A percentile compares a stretch with the other conserved stretches of the same genome.
phyloP scores from a whole-genome alignment of 768 basidiomycete genomes.

The Hygrophorus russula region DNA sequence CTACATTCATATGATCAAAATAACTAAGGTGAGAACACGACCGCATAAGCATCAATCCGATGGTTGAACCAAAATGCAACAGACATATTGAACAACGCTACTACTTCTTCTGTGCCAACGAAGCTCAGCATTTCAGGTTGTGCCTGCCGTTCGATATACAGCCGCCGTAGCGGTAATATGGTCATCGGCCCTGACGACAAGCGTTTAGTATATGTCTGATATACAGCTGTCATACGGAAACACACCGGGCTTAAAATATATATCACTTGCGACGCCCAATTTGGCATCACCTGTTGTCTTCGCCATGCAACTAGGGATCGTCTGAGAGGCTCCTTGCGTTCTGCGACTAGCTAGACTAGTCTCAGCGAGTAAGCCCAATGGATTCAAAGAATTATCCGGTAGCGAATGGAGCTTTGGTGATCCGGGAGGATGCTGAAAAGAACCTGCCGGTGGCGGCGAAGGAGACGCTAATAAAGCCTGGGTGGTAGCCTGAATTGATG shows the following conservation, averaged over 20 bases:
- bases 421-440: slow-evolving; percentile 25
- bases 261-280: slow-evolving; percentile 73
- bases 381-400: slow-evolving; percentile 88
- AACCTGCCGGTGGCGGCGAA: slow-evolving; percentile 27
- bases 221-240: slow-evolving; percentile 3
- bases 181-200: slow-evolving; percentile 68
- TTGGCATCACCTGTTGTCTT: slow-evolving; percentile 25
- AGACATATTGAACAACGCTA: slow-evolving; percentile 84
- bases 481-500: slow-evolving; percentile 38
- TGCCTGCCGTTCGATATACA: slow-evolving; percentile 81
- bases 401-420: slow-evolving; percentile 86
- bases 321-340: slow-evolving; percentile 34
- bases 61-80: slow-evolving; percentile 17
- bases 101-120: slow-evolving; percentile 79
- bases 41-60: slow-evolving; percentile 5
- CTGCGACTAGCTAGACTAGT: slow-evolving; percentile 71
- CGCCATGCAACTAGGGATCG: slow-evolving; percentile 23
- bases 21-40: slow-evolving; percentile 31
- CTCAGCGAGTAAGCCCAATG: slow-evolving; percentile 86
- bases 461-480: slow-evolving; percentile 45
- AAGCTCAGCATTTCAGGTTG: slow-evolving; percentile 93
- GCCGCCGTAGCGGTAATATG: slow-evolving; percentile 67
- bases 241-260: slow-evolving; percentile 87
- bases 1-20: slow-evolving; percentile 67
- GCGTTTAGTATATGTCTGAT: slow-evolving; percentile 2